These are phyloP conservation scores for Hypoxylon sp. DNA, from an alignment of 2,329 filamentous ascomycete genomes.

Conservation along the genomic window DNA sequence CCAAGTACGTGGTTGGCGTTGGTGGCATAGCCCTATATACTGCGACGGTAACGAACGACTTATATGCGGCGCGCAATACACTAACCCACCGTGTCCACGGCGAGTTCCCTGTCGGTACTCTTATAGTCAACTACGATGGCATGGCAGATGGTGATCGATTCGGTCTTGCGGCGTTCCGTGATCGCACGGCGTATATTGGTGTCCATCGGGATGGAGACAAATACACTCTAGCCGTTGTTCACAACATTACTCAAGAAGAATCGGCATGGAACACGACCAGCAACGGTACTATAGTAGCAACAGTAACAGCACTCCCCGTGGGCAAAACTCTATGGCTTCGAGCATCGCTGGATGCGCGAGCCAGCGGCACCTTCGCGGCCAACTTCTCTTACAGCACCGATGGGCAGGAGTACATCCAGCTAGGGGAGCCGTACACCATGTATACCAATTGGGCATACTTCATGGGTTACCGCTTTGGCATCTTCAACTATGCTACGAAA, in stretches of 20 bases:
- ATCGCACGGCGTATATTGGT: constrained; percentile 66
- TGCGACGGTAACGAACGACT: constrained; percentile 65
- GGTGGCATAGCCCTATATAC: constrained; percentile 62
- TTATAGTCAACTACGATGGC: constrained; percentile 61
- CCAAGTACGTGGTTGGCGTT: constrained; percentile 58
- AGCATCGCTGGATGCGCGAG: constrained; percentile 54
- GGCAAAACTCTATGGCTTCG: constrained; percentile 56
- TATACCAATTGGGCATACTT: constrained; percentile 62
- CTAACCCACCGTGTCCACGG: constrained; percentile 62
- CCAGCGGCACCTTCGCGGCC: constrained; percentile 49
- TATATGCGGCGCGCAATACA: constrained; percentile 63
- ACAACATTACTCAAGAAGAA: constrained; percentile 57
- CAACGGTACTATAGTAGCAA: constrained; percentile 51
- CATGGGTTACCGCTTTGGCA: constrained; percentile 62
- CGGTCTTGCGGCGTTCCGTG: constrained; percentile 67
- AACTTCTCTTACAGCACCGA: constrained; percentile 61
- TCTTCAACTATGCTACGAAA: constrained; percentile 64
- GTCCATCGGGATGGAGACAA: constrained; percentile 56
- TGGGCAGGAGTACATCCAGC: constrained; percentile 54
- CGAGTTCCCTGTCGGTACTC: constrained; percentile 62
- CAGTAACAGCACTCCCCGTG: constrained; percentile 46
- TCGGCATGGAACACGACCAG: constrained; percentile 49
- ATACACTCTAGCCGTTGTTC: constrained; percentile 53
- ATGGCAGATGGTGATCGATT: constrained; percentile 66
- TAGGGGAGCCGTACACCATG: constrained; percentile 55